Base-by-base conservation (phyloP, 306 rosid species). In the Cucumis hystrix region DNA sequence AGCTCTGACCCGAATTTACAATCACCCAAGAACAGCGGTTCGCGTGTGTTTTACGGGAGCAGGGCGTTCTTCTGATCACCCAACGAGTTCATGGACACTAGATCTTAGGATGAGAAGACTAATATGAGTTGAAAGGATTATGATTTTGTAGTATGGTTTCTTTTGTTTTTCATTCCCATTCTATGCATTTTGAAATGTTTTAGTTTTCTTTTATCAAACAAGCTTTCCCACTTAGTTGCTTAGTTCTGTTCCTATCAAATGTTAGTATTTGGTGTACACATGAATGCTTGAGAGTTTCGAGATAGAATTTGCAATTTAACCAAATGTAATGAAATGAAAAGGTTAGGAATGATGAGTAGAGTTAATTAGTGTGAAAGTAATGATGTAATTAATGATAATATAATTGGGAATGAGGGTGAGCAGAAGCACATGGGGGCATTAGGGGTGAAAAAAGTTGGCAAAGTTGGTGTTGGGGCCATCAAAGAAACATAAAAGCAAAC, bases 41-140 rank as follows among this genome's bases (percentile, higher is more conserved):
- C 96, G 10, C 95, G 98, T 6, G 97, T 95, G 80, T 95, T 91
- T 68, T 94, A 94, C 47, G 98, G 98, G 17, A 94, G 98, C 75
- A 82, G 98, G 75, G 98, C 98, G 78, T 94, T 94, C 89, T 94
- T 94, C 87, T 94, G 87, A 94, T 78, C 75, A 3, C 37, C 37
- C 37, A 57, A 1, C 8, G 9, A 28, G 20, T 16, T 52, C 20
- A 16, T 52, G 9, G 3, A 16, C 88, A 84, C 60, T 83, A 88
- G 92, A 78, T 81, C 77, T 89, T 88, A 84, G 88, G 80, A 64
- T 12, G 79, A 72, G 76, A 63, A 76, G 58, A 35, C 89, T 86
- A 83, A 85, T 88, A 56, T 80, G 62, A 75, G 73, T 78, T 78
- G 87, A 91, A 83, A 89, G 87, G 74, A 20, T 67, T 47, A 40